Base-by-base conservation (phyloP, 257 asterid species). In the Verbena officinalis region DNA sequence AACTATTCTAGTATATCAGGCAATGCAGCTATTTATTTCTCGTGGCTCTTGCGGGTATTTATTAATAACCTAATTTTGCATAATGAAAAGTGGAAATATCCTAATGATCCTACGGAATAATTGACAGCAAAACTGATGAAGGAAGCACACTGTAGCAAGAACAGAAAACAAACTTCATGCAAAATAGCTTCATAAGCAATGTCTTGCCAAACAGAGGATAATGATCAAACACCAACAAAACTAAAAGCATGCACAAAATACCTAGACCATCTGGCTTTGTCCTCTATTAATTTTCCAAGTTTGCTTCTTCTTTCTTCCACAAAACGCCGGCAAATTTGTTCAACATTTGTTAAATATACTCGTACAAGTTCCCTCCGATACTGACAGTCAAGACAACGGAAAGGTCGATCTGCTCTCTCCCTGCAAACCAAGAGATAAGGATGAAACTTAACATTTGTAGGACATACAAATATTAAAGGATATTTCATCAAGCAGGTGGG, bases 361-460 rank as follows among this genome's bases (percentile, higher is more conserved):
- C 99, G 76, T 17, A 90, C 86, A 75, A 90, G 96, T 71, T 93
- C 99, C 87, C 99, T 80, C 75, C 99, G 75, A 69, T 93, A 93
- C 72, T 77, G 87, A 76, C 87, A 75, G 68, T 86, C 96, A 30
- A 93, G 96, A 75, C 97, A 93, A 55, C 97, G 95, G 72, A 93
- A 93, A 7, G 95, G 99, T 34, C 90, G 82, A 59, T 93, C 90
- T 39, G 84, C 79, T 84, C 95, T 93, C 79, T 88, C 99, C 89
- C 99, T 93, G 77, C 61, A 68, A 65, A 80, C 16, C 43, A 70
- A 77, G 50, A 55, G 15, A 1, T 44, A 56, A 15, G 1, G 60
- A 36, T 74, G 44, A 36, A 36, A 36, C 40, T 9, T 7, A 30
- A 43, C n/a, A 23, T 4, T 33, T 10, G 13, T 13, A 54, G 38